These are phyloP conservation scores for Populus davidiana DNA, from an alignment of 345 rosid genomes.

Conservation along the genomic window DNA sequence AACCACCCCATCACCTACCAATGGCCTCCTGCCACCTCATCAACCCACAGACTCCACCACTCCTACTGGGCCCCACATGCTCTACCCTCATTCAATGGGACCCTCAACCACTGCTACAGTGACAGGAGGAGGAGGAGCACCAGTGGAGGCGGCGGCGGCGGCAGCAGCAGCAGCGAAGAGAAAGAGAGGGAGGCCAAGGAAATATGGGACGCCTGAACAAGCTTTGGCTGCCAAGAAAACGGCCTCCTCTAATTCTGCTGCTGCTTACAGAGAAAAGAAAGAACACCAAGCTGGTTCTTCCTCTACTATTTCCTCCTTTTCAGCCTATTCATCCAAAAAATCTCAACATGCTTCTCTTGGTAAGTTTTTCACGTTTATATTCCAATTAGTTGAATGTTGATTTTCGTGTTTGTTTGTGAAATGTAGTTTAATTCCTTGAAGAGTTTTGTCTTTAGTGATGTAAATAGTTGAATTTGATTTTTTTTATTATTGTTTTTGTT, in stretches of 20 bases:
- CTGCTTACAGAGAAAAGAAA: constrained; percentile 3
- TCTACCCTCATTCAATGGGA: constrained; percentile 55
- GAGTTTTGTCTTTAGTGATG: neutral
- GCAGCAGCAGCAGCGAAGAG: constrained; percentile 48
- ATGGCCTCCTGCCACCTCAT: too few species aligned
- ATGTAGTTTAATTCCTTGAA: neutral
- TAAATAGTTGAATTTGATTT: neutral
- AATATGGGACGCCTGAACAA: constrained; percentile 91
- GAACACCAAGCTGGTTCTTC: constrained; percentile 6
- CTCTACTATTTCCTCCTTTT: constrained; percentile 13
- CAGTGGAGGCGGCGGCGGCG: neutral
- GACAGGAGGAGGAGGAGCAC: constrained; percentile 22
- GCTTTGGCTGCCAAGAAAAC: constrained; percentile 87
- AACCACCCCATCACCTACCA: constrained; percentile 18
- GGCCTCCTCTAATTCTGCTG: constrained; percentile 16
- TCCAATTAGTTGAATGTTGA: neutral
- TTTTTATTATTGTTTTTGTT: neutral
- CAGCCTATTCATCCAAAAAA: constrained; percentile 9
- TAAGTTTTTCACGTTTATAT: neutral
- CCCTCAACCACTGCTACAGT: constrained; percentile 49
- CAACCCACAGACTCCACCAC: neutral
- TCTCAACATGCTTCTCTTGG: constrained; percentile 23
- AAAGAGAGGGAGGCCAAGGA: constrained; percentile 93
- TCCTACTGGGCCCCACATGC: constrained; percentile 25
- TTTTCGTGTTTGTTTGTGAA: neutral